Evolutionary conservation across 129 eudicot species (phyloP).

Genomic region (Flaveria brownii): DNA sequence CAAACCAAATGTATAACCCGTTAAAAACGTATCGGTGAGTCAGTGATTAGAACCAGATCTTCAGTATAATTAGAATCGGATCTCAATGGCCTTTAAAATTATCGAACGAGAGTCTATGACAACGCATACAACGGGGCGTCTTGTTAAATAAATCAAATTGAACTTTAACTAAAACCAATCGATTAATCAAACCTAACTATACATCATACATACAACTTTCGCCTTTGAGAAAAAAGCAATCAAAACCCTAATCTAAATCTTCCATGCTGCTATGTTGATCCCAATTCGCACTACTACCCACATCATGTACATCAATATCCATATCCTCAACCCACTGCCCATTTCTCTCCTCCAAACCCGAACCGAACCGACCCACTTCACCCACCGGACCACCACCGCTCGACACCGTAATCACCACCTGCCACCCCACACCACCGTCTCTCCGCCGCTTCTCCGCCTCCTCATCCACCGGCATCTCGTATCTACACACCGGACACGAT

Average conservation of each 20-base stretch:
- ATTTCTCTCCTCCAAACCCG: background rate
- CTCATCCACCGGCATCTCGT: constrained; percentile 54
- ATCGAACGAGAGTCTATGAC: too few species aligned
- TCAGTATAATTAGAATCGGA: too few species aligned
- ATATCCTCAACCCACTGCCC: constrained; percentile 14
- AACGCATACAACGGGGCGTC: too few species aligned
- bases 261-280: background rate
- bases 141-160: too few species aligned
- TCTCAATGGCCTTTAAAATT: too few species aligned
- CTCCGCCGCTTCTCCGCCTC: constrained; percentile 25
- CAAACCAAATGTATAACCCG: too few species aligned
- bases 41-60: too few species aligned
- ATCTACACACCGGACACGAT: constrained; percentile 67
- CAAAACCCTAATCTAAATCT: constrained; percentile 22
- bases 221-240: background rate
- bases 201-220: background rate
- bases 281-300: too few species aligned
- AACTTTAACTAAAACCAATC: background rate
- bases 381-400: background rate
- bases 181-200: background rate
- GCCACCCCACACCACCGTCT: constrained; percentile 23
- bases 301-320: constrained; percentile 6
- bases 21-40: too few species aligned
- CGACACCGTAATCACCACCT: constrained; percentile 5
- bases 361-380: background rate